Conservation (phyloP, 495 filamentous ascomycete species). For the Aspergillus haitiensis region DNA sequence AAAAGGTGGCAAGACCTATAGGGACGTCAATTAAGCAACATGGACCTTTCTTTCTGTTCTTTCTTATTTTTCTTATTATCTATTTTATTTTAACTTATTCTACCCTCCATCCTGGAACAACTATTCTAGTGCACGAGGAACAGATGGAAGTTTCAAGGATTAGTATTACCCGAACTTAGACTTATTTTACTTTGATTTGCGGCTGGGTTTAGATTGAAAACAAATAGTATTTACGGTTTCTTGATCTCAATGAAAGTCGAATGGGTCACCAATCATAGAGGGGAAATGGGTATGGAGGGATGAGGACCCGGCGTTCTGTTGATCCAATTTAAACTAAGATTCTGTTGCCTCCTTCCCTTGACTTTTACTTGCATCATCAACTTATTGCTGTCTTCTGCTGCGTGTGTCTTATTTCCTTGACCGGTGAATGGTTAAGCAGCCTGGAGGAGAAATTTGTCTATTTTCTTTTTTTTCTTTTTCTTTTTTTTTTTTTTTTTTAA, state of each 20-base stretch:
- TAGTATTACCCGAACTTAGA: slow-evolving; percentile 1
- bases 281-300: background rate
- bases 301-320: slow-evolving; percentile 7
- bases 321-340: slow-evolving; percentile 10
- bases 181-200: slow-evolving; percentile 7
- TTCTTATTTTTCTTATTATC: too few species aligned
- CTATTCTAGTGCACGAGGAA: background rate
- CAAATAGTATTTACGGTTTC: background rate
- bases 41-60: background rate
- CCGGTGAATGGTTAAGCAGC: slow-evolving; percentile 3
- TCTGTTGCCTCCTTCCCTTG: background rate
- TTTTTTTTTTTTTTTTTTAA: background rate
- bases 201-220: background rate
- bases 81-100: too few species aligned
- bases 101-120: background rate
- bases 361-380: slow-evolving; percentile 4
- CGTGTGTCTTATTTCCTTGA: slow-evolving; percentile 5
- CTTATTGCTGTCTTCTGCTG: slow-evolving; percentile 1
- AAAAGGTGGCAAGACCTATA: background rate
- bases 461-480: background rate
- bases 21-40: background rate
- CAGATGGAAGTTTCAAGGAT: slow-evolving; percentile 9
- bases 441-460: background rate
- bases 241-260: slow-evolving; percentile 6
- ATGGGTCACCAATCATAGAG: slow-evolving; percentile 13